phyloP scores from a whole-genome alignment of 1,284 basidiomycete genomes.

The Gymnopus androsaceus region DNA sequence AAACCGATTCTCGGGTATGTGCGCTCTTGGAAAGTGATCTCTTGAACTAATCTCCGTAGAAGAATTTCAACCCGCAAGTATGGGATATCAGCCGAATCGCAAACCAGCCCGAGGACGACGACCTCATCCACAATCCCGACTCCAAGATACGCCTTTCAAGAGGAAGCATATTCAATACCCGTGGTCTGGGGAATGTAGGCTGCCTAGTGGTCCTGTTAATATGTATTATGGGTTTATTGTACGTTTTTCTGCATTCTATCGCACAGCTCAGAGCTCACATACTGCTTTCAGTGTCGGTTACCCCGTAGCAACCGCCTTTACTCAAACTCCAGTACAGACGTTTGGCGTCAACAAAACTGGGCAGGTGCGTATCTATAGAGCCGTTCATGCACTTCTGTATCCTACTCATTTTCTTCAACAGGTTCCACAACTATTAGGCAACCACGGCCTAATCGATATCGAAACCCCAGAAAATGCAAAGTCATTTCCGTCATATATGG shows the following conservation, averaged over 20 bases:
- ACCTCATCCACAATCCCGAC: conserved; percentile 5
- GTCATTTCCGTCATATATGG: conserved; percentile 58
- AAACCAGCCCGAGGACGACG: conserved; percentile 5
- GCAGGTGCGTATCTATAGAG: conserved; percentile 48
- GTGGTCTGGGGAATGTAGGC: conserved; percentile 77
- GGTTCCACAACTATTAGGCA: conserved; percentile 63
- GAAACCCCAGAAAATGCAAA: conserved; percentile 70
- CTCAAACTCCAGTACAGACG: too few species aligned
- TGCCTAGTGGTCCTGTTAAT: conserved; percentile 66
- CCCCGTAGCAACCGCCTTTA: too few species aligned
- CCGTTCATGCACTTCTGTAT: conserved; percentile 38
- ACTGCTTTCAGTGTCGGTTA: conserved; percentile 23
- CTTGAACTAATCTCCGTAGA: too few species aligned
- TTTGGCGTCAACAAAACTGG: conserved; percentile 79
- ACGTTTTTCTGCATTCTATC: conserved; percentile 60
- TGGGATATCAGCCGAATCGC: too few species aligned
- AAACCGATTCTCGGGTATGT: too few species aligned
- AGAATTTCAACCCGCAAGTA: too few species aligned
- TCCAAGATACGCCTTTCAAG: neutral
- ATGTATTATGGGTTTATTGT: conserved; percentile 77
- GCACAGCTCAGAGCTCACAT: neutral
- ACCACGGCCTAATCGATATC: conserved; percentile 73
- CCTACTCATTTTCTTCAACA: conserved; percentile 37
- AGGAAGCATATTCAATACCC: conserved; percentile 43
- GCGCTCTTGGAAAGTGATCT: too few species aligned